Conservation (phyloP, 1,139 yeast species). For the Debaryomyces fabryi region DNA sequence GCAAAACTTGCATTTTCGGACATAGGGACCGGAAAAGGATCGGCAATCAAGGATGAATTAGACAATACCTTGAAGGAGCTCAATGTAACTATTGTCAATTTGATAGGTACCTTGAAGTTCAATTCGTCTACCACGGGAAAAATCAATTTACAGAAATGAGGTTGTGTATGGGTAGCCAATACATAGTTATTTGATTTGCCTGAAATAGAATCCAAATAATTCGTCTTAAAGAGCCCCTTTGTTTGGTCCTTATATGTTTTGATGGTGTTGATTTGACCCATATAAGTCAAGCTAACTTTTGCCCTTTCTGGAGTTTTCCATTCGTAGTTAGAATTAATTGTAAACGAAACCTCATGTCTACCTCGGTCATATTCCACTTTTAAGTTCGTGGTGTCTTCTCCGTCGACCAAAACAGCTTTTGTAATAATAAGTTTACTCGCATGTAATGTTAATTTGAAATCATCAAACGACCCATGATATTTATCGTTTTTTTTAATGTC, state of each 20-base stretch:
- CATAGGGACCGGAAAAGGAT: constrained; percentile 21
- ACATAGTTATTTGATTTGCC: constrained; percentile 52
- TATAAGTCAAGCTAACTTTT: constrained; percentile 27
- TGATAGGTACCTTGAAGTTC: constrained; percentile 52
- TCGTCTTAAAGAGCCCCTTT: constrained; percentile 68
- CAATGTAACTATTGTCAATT: constrained; percentile 49
- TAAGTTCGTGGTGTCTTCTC: constrained; percentile 20
- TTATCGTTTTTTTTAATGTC: constrained; percentile 27
- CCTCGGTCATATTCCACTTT: constrained; percentile 41
- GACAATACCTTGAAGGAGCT: constrained; percentile 52
- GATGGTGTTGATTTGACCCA: constrained; percentile 60
- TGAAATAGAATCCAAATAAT: constrained; percentile 52
- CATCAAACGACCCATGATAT: constrained; percentile 26
- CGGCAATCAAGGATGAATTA: constrained; percentile 39
- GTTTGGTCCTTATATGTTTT: constrained; percentile 60
- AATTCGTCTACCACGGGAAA: constrained; percentile 72
- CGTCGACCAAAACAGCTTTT: constrained; percentile 22
- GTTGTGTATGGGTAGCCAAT: constrained; percentile 72
- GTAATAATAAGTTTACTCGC: constrained; percentile 33
- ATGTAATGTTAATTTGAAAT: constrained; percentile 28
- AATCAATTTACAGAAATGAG: constrained; percentile 59
- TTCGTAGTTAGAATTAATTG: constrained; percentile 18
- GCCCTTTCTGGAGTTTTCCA: constrained; percentile 4
- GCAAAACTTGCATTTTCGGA: constrained; percentile 30
- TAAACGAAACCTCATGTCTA: constrained; percentile 33